Evolutionary conservation across 2,329 filamentous ascomycete genomes (phyloP).

Genomic region (Amylocarpus encephaloides): DNA sequence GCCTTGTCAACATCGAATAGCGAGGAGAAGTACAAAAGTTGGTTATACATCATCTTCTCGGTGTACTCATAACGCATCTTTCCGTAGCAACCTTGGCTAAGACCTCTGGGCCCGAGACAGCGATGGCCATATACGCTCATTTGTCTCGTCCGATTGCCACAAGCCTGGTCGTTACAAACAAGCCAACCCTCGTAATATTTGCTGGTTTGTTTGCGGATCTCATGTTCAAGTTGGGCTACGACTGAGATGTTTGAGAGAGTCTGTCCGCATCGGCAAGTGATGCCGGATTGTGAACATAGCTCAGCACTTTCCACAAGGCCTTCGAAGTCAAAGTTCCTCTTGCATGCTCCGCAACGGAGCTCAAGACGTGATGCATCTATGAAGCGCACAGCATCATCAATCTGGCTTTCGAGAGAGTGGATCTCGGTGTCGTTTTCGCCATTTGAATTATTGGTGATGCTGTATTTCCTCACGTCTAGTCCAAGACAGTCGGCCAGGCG

Average conservation of each 20-base stretch:
- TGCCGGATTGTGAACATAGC: constrained; percentile 64
- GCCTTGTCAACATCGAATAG: constrained; percentile 89
- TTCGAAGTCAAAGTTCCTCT: constrained; percentile 64
- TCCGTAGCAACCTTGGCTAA: constrained; percentile 77
- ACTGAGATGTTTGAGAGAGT: constrained; percentile 65
- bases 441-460: constrained; percentile 53
- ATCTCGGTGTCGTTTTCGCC: constrained; percentile 61
- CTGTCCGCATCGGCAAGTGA: constrained; percentile 67
- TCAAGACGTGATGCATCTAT: constrained; percentile 69
- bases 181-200: constrained; percentile 92
- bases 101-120: constrained; percentile 80
- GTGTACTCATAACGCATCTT: constrained; percentile 82
- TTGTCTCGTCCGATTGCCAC: constrained; percentile 79
- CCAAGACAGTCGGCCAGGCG: constrained; percentile 90
- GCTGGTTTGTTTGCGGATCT: constrained; percentile 70
- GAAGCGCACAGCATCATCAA: constrained; percentile 87
- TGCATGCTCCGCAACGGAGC: constrained; percentile 78
- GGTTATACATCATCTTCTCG: constrained; percentile 91
- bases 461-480: constrained; percentile 83
- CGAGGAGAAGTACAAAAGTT: constrained; percentile 78
- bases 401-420: constrained; percentile 87
- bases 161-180: constrained; percentile 81
- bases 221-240: constrained; percentile 79
- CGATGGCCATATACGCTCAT: constrained; percentile 89
- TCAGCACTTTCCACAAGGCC: constrained; percentile 58